phyloP scores from a whole-genome alignment of 495 filamentous ascomycete species.

The Immersiella caudata region DNA sequence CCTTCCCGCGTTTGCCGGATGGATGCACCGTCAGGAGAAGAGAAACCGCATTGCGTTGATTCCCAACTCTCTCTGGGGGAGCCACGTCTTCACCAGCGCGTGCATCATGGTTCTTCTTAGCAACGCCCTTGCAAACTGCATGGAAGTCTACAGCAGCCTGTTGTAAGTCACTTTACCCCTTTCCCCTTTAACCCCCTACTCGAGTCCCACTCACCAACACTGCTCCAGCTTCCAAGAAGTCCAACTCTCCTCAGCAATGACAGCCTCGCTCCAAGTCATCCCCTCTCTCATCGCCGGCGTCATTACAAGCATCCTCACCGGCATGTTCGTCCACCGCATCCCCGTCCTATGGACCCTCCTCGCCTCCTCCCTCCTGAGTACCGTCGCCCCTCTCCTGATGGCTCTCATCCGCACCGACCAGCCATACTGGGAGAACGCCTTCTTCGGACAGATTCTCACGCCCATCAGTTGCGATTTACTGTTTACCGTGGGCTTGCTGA shows the following conservation, averaged over 20 bases:
- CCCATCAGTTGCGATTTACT: slow-evolving; percentile 55
- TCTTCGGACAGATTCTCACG: slow-evolving; percentile 35
- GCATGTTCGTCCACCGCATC: slow-evolving; percentile 57
- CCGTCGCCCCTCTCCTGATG: slow-evolving; percentile 58
- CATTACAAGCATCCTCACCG: slow-evolving; percentile 57
- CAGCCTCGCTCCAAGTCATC: slow-evolving; percentile 57
- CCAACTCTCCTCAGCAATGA: slow-evolving; percentile 44
- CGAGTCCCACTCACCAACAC: background rate
- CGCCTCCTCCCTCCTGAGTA: slow-evolving; percentile 47
- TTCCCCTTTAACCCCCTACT: background rate
- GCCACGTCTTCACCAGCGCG: slow-evolving; percentile 50
- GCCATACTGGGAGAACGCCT: slow-evolving; percentile 61
- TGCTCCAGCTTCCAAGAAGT: slow-evolving; percentile 46
- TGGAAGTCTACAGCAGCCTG: slow-evolving; percentile 52
- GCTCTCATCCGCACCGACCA: slow-evolving; percentile 44
- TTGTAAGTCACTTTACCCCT: slow-evolving; percentile 33
- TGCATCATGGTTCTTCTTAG: slow-evolving; percentile 56
- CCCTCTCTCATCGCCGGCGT: slow-evolving; percentile 59
- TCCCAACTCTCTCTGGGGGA: slow-evolving; percentile 59
- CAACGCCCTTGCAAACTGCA: slow-evolving; percentile 52
- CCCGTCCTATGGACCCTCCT: slow-evolving; percentile 53
- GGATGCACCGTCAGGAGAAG: slow-evolving; percentile 52
- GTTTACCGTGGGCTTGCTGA: slow-evolving; percentile 65
- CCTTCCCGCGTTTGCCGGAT: slow-evolving; percentile 49
- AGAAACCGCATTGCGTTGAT: slow-evolving; percentile 52